Conservation (phyloP, 352 stramenopile genomes). For the Aphanomyces invadans region DNA sequence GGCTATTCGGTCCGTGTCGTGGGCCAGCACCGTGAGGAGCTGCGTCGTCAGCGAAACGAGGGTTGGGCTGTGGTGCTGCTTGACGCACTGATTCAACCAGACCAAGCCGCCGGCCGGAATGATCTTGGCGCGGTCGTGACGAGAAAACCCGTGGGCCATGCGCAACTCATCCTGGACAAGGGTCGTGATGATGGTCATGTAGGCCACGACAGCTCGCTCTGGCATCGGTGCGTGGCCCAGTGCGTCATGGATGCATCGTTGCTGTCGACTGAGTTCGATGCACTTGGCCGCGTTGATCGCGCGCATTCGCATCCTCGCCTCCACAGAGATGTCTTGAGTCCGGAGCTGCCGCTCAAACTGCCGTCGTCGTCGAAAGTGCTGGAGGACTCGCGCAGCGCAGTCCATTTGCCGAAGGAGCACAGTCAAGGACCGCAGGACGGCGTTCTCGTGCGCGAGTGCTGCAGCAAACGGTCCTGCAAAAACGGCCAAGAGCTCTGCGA, state of each 20-base stretch:
- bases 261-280: constrained; percentile 58
- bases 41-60: constrained; percentile 33
- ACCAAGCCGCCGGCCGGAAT: constrained; percentile 48
- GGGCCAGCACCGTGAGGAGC: constrained; percentile 33
- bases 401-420: constrained; percentile 57
- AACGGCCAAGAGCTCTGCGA: constrained; percentile 41
- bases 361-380: constrained; percentile 65
- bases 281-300: constrained; percentile 72
- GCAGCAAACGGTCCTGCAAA: constrained; percentile 55
- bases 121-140: constrained; percentile 42
- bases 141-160: constrained; percentile 28
- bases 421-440: constrained; percentile 23
- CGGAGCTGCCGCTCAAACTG: constrained; percentile 42
- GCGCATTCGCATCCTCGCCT: constrained; percentile 43
- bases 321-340: constrained; percentile 37
- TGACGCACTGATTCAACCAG: constrained; percentile 35
- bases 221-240: constrained; percentile 37
- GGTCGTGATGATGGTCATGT: constrained; percentile 54
- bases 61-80: background rate
- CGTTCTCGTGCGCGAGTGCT: constrained; percentile 56
- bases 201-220: constrained; percentile 37
- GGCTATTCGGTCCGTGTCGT: constrained; percentile 38
- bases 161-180: constrained; percentile 35
- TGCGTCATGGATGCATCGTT: constrained; percentile 48
- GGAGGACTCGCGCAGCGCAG: constrained; percentile 56